phyloP scores from a whole-genome alignment of 2,329 filamentous ascomycete genomes.

The Cadophora luteo-olivacea region DNA sequence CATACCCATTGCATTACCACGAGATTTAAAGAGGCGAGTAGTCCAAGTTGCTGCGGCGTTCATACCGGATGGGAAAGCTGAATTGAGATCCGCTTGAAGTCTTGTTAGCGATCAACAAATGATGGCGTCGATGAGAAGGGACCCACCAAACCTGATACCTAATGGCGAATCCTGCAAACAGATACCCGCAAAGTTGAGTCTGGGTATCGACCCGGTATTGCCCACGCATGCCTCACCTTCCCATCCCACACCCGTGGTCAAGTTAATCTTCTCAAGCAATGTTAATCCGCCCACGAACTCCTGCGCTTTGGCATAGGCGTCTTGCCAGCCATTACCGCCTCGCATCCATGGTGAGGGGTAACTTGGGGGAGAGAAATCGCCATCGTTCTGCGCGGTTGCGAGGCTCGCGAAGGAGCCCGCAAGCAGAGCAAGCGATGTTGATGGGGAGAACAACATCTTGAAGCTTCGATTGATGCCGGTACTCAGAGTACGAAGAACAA shows the following conservation, averaged over 20 bases:
- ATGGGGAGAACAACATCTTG: slow-evolving; percentile 35
- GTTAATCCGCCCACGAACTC: slow-evolving; percentile 76
- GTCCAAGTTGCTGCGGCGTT: slow-evolving; percentile 78
- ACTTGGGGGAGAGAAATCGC: slow-evolving; percentile 40
- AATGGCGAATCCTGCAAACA: slow-evolving; percentile 46
- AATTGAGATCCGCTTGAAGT: slow-evolving; percentile 67
- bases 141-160: slow-evolving; percentile 49
- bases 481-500: background rate
- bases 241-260: slow-evolving; percentile 79
- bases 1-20: slow-evolving; percentile 71
- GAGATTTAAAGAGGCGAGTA: slow-evolving; percentile 72
- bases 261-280: slow-evolving; percentile 85
- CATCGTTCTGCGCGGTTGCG: slow-evolving; percentile 37
- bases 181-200: slow-evolving; percentile 42
- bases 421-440: slow-evolving; percentile 29
- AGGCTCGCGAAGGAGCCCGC: slow-evolving; percentile 29
- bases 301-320: slow-evolving; percentile 74
- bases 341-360: slow-evolving; percentile 46
- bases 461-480: slow-evolving; percentile 5
- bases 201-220: slow-evolving; percentile 44
- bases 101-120: slow-evolving; percentile 43
- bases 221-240: slow-evolving; percentile 43
- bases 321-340: slow-evolving; percentile 59
- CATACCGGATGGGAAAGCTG: slow-evolving; percentile 79
- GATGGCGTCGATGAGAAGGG: slow-evolving; percentile 46